phyloP scores from a whole-genome alignment of 495 filamentous ascomycete species.

The Penicillium egyptiacum region DNA sequence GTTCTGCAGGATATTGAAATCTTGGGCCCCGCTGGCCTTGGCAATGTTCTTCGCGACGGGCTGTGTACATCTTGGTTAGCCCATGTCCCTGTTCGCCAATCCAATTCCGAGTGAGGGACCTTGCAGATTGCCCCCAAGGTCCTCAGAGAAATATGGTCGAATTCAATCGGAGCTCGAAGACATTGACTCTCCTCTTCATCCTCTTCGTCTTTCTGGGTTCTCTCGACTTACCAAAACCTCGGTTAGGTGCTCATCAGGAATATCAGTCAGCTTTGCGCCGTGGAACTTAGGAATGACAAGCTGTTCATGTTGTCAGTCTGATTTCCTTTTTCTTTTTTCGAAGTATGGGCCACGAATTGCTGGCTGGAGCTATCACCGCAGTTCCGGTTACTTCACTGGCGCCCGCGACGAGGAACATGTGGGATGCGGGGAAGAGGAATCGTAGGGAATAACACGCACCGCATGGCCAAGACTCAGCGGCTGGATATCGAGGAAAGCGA shows the following conservation, averaged over 20 bases:
- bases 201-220: background rate
- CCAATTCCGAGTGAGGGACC: constrained; percentile 17
- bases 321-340: background rate
- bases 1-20: constrained; percentile 97
- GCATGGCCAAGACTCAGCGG: constrained; percentile 83
- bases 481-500: constrained; percentile 96
- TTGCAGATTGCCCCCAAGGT: constrained; percentile 10
- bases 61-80: constrained; percentile 37
- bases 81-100: background rate
- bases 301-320: constrained; percentile 43
- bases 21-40: constrained; percentile 65
- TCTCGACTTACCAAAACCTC: constrained; percentile 71
- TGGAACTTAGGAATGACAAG: constrained; percentile 97
- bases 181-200: background rate
- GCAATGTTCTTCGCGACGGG: constrained; percentile 88
- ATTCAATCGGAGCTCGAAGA: background rate
- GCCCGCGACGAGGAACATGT: background rate
- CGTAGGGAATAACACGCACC: constrained; percentile 43
- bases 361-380: background rate
- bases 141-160: background rate
- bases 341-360: background rate
- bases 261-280: constrained; percentile 87
- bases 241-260: constrained; percentile 82
- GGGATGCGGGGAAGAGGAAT: constrained; percentile 26
- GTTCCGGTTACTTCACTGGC: background rate